These are phyloP conservation scores for Pontederia paniculata DNA, from an alignment of 176 grass and related monocot species.

Conservation along the genomic window DNA sequence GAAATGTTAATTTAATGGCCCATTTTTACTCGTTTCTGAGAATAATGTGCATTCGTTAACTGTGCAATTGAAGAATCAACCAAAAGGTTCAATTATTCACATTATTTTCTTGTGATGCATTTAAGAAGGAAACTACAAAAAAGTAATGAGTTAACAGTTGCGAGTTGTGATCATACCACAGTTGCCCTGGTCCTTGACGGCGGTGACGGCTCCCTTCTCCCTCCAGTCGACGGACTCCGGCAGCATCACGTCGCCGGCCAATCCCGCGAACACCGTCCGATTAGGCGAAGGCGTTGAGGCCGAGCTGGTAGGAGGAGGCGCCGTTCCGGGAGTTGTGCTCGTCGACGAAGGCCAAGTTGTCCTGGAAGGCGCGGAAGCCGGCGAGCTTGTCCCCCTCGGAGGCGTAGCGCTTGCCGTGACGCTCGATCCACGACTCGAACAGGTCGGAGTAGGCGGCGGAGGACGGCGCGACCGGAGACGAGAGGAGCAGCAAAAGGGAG, in stretches of 20 bases:
- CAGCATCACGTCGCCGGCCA: constrained; percentile 20
- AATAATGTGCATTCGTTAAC: too few relatives aligned
- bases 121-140: not conserved
- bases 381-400: constrained; percentile 44
- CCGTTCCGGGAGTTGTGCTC: constrained; percentile 33
- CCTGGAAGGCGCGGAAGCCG: constrained; percentile 47
- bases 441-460: constrained; percentile 26
- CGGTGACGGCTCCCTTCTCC: constrained; percentile 45
- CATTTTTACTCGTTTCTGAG: too few relatives aligned
- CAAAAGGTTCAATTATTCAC: too few relatives aligned
- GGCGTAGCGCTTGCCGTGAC: constrained; percentile 49
- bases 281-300: constrained; percentile 54
- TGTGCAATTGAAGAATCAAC: too few relatives aligned
- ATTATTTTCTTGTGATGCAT: not conserved
- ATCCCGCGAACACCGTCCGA: constrained; percentile 15
- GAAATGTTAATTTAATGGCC: too few relatives aligned
- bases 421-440: constrained; percentile 69
- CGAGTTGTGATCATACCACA: constrained; percentile 33
- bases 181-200: constrained; percentile 60
- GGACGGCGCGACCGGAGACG: not conserved
- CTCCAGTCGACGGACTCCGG: constrained; percentile 61
- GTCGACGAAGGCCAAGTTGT: constrained; percentile 51
- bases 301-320: constrained; percentile 35
- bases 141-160: too few relatives aligned
- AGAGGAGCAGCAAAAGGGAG: constrained; percentile 4